Evolutionary conservation across 1,139 yeast species (phyloP).

Genomic region (Candida glucosophila): DNA sequence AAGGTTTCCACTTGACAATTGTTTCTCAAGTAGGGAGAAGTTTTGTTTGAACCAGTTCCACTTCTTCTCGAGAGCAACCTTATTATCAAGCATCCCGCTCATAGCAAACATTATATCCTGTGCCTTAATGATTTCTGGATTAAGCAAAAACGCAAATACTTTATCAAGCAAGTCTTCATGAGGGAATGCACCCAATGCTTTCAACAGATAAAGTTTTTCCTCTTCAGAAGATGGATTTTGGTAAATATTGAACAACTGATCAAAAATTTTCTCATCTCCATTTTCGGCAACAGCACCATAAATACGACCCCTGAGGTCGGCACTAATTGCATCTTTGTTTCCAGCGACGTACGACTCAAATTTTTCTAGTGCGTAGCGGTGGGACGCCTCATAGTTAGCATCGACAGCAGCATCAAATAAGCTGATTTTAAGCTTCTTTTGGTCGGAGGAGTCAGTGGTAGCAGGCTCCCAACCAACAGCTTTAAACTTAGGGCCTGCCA

Average conservation of each 20-base stretch:
- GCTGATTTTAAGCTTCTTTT: constrained; percentile 66
- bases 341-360: constrained; percentile 58
- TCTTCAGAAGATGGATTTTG: constrained; percentile 58
- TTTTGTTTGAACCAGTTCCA: constrained; percentile 76
- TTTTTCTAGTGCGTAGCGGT: constrained; percentile 44
- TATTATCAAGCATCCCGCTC: constrained; percentile 57
- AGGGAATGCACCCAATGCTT: constrained; percentile 65
- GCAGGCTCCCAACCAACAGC: constrained; percentile 64
- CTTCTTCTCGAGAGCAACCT: constrained; percentile 53
- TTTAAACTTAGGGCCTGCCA: constrained; percentile 51
- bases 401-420: constrained; percentile 64
- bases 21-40: constrained; percentile 58
- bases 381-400: constrained; percentile 48
- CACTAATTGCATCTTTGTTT: constrained; percentile 64
- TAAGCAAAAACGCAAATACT: constrained; percentile 53
- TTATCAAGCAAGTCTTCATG: constrained; percentile 49
- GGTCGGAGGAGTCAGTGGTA: constrained; percentile 56
- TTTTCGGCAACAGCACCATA: constrained; percentile 59
- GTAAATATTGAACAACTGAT: constrained; percentile 57
- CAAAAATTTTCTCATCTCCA: constrained; percentile 59
- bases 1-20: constrained; percentile 79
- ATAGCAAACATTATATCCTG: constrained; percentile 82
- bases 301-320: constrained; percentile 68
- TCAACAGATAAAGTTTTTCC: constrained; percentile 70
- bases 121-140: constrained; percentile 59